Percentiles rank a stretch among this genome's conserved stretches.
Evolutionary conservation across 495 filamentous ascomycete genomes (phyloP).

Genomic region (Penicillium samsonianum): DNA sequence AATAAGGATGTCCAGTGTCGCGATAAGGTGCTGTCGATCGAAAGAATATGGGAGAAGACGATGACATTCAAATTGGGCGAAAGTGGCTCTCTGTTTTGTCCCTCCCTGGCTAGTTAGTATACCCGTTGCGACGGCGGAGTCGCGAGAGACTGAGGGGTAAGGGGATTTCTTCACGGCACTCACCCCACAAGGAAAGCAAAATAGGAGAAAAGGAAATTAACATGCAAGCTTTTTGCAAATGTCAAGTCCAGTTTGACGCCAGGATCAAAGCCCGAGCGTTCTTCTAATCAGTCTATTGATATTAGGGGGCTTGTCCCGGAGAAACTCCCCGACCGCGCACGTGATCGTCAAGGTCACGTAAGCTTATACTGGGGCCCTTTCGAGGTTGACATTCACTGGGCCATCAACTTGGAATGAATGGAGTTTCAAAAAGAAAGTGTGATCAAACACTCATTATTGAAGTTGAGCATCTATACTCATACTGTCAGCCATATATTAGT

Average conservation of each 20-base stretch:
- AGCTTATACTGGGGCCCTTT: background rate
- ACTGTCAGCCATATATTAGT: background rate
- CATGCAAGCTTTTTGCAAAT: conserved; percentile 22
- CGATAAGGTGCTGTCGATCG: conserved; percentile 20
- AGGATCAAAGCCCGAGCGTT: conserved; percentile 35
- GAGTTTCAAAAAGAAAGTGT: background rate
- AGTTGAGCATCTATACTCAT: background rate
- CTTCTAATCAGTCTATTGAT: conserved; percentile 19
- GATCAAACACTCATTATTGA: background rate
- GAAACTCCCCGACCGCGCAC: conserved; percentile 26
- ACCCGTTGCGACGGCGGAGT: conserved; percentile 20
- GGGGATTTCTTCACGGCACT: conserved; percentile 6
- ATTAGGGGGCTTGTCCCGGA: conserved; percentile 27
- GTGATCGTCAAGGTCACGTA: conserved; percentile 20
- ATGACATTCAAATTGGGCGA: conserved; percentile 26
- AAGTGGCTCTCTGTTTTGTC: conserved; percentile 24
- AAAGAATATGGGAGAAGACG: conserved; percentile 18
- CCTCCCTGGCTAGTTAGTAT: conserved; percentile 34
- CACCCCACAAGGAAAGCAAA: conserved; percentile 18
- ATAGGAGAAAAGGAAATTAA: conserved; percentile 16
- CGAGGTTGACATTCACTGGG: background rate
- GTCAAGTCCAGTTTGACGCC: conserved; percentile 28
- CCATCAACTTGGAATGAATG: conserved; percentile 3
- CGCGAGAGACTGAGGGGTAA: conserved; percentile 9
- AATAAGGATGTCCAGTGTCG: background rate